phyloP scores from a whole-genome alignment of 1,284 basidiomycete genomes.

The Xanthoconium separans region DNA sequence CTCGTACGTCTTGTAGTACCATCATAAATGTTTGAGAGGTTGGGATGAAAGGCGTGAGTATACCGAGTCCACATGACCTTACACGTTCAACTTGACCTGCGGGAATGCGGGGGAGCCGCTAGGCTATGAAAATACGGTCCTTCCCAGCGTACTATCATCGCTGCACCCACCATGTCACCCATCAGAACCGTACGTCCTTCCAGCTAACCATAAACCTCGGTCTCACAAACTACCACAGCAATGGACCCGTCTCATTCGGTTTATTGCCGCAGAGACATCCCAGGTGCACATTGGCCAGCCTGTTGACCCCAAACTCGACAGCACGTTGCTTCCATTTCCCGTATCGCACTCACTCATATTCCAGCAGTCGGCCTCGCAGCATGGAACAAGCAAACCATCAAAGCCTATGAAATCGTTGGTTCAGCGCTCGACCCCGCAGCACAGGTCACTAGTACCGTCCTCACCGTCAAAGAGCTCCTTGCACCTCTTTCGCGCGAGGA shows the following conservation, averaged over 20 bases:
- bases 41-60: no score
- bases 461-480: constrained; percentile 72
- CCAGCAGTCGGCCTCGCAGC: constrained; percentile 65
- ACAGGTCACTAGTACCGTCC: constrained; percentile 56
- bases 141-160: constrained; percentile 6
- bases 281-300: constrained; percentile 78
- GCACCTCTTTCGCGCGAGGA: constrained; percentile 66
- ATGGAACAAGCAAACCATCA: constrained; percentile 50
- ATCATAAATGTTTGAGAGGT: no score
- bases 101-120: background rate
- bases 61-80: background rate
- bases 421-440: constrained; percentile 63
- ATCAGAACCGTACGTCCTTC: constrained; percentile 50
- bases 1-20: no score
- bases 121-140: background rate
- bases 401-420: constrained; percentile 68
- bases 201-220: no score
- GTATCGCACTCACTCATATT: constrained; percentile 3
- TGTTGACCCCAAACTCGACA: constrained; percentile 62
- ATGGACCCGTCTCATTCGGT: constrained; percentile 84
- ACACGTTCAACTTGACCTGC: background rate
- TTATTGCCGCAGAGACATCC: constrained; percentile 74
- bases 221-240: constrained; percentile 39
- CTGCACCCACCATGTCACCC: constrained; percentile 47
- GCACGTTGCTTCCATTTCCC: constrained; percentile 36